Evolutionary conservation across 2,329 filamentous ascomycete species (phyloP).

Genomic region (Pestalotiopsis sp.): DNA sequence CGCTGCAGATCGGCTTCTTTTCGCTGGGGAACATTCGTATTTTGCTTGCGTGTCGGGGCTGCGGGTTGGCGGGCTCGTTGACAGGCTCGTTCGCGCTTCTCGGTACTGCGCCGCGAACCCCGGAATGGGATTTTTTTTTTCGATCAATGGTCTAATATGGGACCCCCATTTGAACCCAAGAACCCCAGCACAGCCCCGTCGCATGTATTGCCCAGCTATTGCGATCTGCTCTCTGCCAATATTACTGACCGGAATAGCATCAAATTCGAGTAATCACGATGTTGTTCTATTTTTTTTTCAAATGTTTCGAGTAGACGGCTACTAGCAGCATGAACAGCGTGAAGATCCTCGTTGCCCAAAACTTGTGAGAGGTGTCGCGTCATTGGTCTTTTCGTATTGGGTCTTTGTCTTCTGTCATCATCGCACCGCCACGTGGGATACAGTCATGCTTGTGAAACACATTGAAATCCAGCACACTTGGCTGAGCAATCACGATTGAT

Average conservation of each 20-base stretch:
- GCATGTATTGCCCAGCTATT: not conserved
- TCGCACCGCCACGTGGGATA: not conserved
- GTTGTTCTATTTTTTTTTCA: not conserved
- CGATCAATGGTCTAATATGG: not conserved
- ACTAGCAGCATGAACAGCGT: not conserved
- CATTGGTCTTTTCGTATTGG: not conserved
- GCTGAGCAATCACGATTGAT: not conserved
- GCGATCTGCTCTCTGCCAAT: not conserved
- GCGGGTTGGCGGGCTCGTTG: no score
- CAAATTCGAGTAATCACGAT: not conserved
- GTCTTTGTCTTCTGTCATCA: not conserved
- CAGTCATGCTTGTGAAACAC: not conserved
- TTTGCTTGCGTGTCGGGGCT: not conserved
- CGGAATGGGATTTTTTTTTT: not conserved
- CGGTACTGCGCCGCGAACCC: not conserved
- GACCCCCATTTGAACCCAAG: not conserved
- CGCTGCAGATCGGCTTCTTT: not conserved
- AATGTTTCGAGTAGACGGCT: not conserved
- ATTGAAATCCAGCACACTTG: not conserved
- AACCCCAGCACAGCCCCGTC: slow-evolving; percentile 3
- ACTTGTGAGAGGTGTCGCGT: not conserved
- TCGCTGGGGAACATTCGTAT: not conserved
- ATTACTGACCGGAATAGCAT: not conserved
- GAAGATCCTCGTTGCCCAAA: not conserved
- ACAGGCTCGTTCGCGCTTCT: no score